Percentiles rank a stretch among this genome's conserved stretches.
Conservation (phyloP, 2,329 filamentous ascomycete genomes). For the Alternaria burnsii region DNA sequence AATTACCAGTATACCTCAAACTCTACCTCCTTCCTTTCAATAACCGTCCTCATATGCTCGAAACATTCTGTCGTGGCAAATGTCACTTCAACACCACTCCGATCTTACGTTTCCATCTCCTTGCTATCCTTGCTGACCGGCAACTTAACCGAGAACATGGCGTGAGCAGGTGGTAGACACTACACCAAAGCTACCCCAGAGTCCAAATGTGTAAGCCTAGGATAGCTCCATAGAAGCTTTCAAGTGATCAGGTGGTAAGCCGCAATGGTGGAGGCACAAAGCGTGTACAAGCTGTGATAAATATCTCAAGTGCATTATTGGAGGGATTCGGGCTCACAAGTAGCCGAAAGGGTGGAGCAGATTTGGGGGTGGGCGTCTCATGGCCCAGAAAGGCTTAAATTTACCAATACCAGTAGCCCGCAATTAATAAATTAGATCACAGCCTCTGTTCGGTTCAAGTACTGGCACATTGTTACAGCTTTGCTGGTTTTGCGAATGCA, state of each 20-base stretch:
- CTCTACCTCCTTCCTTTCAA: background rate
- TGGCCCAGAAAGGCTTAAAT: background rate
- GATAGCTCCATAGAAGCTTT: background rate
- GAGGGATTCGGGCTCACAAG: background rate
- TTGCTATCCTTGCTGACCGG: background rate
- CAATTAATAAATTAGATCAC: background rate
- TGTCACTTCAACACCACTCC: background rate
- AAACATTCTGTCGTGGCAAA: background rate
- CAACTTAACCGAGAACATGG: background rate
- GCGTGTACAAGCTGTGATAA: background rate
- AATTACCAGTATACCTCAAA: background rate
- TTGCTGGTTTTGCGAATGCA: constrained; percentile 34
- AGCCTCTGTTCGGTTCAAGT: background rate
- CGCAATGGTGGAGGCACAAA: background rate
- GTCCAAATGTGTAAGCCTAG: background rate
- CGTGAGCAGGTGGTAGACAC: background rate
- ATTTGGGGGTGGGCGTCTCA: background rate
- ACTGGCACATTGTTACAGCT: constrained; percentile 12
- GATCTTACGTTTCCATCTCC: background rate
- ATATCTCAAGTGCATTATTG: background rate
- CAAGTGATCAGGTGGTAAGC: background rate
- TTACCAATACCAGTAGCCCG: background rate
- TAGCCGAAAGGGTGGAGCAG: background rate
- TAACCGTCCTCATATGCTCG: background rate
- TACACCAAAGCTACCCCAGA: background rate